Evolutionary conservation across 75 land plant species (phyloP).

Genomic region (Picea glauca): DNA sequence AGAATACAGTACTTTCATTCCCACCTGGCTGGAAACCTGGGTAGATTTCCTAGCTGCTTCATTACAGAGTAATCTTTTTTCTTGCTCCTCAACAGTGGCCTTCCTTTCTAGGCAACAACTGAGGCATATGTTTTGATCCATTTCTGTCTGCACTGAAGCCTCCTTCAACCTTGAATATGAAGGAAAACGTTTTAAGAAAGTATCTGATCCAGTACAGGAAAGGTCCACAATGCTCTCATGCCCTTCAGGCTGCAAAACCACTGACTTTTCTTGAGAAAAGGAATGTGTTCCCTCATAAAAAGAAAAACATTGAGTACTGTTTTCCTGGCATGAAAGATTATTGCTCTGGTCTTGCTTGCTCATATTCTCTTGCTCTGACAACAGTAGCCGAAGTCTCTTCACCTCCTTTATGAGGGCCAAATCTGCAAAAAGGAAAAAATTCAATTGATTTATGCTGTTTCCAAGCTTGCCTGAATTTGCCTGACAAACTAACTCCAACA

Average conservation of each 20-base stretch:
- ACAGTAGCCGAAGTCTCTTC: conserved; percentile 2
- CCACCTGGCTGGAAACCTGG: neutral
- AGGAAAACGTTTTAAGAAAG: neutral
- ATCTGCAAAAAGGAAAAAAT: neutral
- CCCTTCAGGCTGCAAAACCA: conserved; percentile 9
- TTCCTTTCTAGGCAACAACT: neutral
- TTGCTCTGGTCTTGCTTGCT: neutral
- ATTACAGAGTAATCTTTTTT: neutral
- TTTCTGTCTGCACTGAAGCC: conserved; percentile 4
- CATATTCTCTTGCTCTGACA: neutral
- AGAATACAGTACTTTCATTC: neutral
- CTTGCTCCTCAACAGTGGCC: neutral
- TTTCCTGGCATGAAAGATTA: neutral
- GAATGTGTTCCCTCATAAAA: neutral
- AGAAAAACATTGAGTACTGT: conserved; percentile 2
- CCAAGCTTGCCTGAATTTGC: too few relatives aligned
- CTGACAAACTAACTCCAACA: too few relatives aligned
- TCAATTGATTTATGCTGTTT: neutral
- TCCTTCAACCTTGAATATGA: neutral
- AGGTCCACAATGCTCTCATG: neutral
- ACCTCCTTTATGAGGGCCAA: conserved; percentile 4
- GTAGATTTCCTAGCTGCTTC: neutral
- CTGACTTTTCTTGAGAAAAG: neutral
- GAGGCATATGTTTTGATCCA: neutral
- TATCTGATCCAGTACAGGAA: neutral